These are phyloP conservation scores for Aspergillus quadricinctus DNA, from an alignment of 2,329 filamentous ascomycete species.

Conservation along the genomic window DNA sequence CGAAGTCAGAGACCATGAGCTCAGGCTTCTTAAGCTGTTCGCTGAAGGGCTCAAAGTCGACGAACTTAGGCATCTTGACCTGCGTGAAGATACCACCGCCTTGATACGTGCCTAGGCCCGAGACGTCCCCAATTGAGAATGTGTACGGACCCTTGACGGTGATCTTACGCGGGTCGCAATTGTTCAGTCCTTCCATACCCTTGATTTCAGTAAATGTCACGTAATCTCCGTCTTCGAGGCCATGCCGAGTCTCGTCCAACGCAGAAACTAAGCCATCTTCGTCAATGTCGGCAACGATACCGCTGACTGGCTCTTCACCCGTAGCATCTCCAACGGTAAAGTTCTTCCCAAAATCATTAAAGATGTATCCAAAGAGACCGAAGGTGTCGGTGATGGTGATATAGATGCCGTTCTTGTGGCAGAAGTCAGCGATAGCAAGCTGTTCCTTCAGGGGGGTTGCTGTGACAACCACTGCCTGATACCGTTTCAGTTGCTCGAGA, in stretches of 20 bases:
- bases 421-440: slow-evolving; percentile 82
- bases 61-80: slow-evolving; percentile 95
- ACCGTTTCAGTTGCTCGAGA: slow-evolving; percentile 78
- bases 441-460: slow-evolving; percentile 77
- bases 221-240: slow-evolving; percentile 91
- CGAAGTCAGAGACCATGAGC: slow-evolving; percentile 87
- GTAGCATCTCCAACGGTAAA: slow-evolving; percentile 88
- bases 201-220: slow-evolving; percentile 92
- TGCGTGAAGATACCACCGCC: slow-evolving; percentile 87
- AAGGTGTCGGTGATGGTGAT: slow-evolving; percentile 84
- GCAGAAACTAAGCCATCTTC: slow-evolving; percentile 88
- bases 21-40: slow-evolving; percentile 80
- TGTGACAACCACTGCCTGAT: slow-evolving; percentile 89
- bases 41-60: slow-evolving; percentile 81
- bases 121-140: slow-evolving; percentile 93
- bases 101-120: slow-evolving; percentile 78
- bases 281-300: slow-evolving; percentile 86
- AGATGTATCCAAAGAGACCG: slow-evolving; percentile 90
- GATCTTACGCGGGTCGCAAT: slow-evolving; percentile 78
- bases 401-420: slow-evolving; percentile 89
- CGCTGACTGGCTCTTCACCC: slow-evolving; percentile 79
- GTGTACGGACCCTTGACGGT: slow-evolving; percentile 95
- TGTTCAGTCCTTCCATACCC: slow-evolving; percentile 86
- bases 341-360: slow-evolving; percentile 94
- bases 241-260: slow-evolving; percentile 89